Percentiles rank a stretch among this genome's conserved stretches.
These are phyloP conservation scores for Alternaria conjuncta DNA, from an alignment of 2,329 filamentous ascomycete genomes.

Conservation along the genomic window DNA sequence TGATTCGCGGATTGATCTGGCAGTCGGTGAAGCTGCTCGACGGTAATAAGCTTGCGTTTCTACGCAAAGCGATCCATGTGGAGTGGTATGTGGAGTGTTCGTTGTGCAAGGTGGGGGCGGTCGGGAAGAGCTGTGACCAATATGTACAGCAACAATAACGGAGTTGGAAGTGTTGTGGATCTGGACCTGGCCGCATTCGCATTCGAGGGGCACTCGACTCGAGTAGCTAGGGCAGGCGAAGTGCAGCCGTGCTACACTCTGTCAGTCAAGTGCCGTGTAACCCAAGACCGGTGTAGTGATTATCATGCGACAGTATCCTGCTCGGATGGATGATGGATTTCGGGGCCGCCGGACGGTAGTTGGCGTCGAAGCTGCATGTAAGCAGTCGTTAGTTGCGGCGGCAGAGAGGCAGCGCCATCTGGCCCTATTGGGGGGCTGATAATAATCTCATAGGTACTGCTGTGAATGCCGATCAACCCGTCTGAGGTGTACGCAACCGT, in stretches of 20 bases:
- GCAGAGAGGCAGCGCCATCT: neutral
- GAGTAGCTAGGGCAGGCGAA: neutral
- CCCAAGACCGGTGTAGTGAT: neutral
- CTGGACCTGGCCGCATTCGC: neutral
- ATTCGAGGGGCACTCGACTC: neutral
- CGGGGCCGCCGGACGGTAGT: neutral
- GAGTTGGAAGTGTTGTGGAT: neutral
- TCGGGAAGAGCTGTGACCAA: neutral
- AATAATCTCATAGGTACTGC: neutral
- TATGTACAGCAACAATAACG: neutral
- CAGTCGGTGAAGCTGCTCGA: neutral
- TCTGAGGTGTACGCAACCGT: neutral
- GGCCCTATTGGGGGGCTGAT: neutral
- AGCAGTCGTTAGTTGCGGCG: neutral
- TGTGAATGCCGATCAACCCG: neutral
- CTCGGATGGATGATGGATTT: neutral
- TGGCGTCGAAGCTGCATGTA: neutral
- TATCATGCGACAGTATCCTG: neutral
- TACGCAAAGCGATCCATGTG: neutral
- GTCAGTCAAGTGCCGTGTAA: neutral
- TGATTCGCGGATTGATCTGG: neutral
- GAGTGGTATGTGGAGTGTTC: neutral
- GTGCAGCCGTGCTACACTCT: neutral
- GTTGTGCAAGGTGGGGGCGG: neutral
- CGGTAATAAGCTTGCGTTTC: neutral